phyloP scores from a whole-genome alignment of 768 basidiomycete genomes.

The Collybiopsis luxurians region DNA sequence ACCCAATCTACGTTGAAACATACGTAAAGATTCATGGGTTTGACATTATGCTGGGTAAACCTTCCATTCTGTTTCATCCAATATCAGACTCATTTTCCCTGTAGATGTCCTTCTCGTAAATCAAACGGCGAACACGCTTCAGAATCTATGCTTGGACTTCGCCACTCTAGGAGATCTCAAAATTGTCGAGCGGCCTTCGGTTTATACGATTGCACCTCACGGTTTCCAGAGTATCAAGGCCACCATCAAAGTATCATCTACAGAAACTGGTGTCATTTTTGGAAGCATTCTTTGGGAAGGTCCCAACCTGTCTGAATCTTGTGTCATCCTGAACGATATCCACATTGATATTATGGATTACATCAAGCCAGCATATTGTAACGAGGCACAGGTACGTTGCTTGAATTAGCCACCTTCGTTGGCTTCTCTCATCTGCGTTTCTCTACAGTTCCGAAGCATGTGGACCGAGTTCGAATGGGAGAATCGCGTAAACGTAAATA shows the following conservation, averaged over 20 bases:
- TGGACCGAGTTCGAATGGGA: conserved; percentile 99
- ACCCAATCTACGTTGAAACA: conserved; percentile 97
- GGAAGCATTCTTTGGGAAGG: conserved; percentile 98
- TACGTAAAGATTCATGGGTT: conserved; percentile 98
- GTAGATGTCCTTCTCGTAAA: conserved; percentile 95
- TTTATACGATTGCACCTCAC: conserved; percentile 92
- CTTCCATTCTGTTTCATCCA: background rate
- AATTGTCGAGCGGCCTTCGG: conserved; percentile 92
- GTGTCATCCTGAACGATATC: conserved; percentile 94
- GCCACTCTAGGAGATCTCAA: conserved; percentile 97
- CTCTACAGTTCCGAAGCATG: conserved; percentile 85
- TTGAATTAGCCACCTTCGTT: background rate
- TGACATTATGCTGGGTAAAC: conserved; percentile 85
- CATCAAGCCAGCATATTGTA: conserved; percentile 95
- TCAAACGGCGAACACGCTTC: conserved; percentile 89
- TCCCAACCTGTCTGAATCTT: conserved; percentile 80
- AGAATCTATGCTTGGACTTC: conserved; percentile 96
- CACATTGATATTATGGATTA: conserved; percentile 99
- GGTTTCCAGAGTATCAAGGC: conserved; percentile 99
- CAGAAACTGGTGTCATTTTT: conserved; percentile 98
- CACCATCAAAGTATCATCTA: conserved; percentile 97
- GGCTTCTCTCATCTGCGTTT: background rate
- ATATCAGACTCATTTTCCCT: background rate
- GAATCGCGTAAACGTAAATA: conserved; percentile 95
- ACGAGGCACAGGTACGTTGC: conserved; percentile 76